Conservation (phyloP, 805 yeast species). For the Komagataella kurtzmanii region DNA sequence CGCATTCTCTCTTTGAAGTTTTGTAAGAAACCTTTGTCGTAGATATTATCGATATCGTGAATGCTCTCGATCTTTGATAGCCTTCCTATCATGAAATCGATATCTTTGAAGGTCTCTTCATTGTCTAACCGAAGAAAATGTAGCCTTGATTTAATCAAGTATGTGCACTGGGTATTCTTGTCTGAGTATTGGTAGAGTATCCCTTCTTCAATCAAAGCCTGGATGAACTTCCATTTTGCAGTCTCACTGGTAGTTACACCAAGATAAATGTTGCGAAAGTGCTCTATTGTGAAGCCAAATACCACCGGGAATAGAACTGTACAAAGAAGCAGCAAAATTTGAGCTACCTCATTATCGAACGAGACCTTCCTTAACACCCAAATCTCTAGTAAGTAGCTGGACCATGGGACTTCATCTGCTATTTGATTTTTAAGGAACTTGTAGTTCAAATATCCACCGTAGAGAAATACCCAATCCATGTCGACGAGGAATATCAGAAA, state of each 20-base stretch:
- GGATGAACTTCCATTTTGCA: conserved; percentile 39
- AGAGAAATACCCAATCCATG: conserved; percentile 13
- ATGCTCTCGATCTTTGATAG: neutral
- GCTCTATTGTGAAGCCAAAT: conserved; percentile 23
- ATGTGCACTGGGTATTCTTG: conserved; percentile 6
- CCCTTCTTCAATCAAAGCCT: conserved; percentile 18
- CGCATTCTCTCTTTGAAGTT: conserved; percentile 24
- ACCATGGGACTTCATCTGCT: conserved; percentile 5
- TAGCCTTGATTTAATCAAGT: conserved; percentile 10
- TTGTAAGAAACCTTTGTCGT: conserved; percentile 32
- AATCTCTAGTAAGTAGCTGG: conserved; percentile 8
- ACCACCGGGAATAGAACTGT: conserved; percentile 22
- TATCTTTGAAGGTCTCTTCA: neutral
- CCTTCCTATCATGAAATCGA: neutral
- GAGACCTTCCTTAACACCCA: conserved; percentile 15
- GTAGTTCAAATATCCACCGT: conserved; percentile 26
- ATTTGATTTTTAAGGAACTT: conserved; percentile 7
- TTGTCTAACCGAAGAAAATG: neutral
- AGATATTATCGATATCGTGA: conserved; percentile 24
- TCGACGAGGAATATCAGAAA: conserved; percentile 27
- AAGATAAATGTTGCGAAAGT: conserved; percentile 31
- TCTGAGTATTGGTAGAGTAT: conserved; percentile 14
- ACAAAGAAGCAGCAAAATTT: conserved; percentile 27
- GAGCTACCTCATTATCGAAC: conserved; percentile 23
- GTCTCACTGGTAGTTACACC: conserved; percentile 48